phyloP scores from a whole-genome alignment of 2,329 filamentous ascomycete species.

The Diaporthe batatas region DNA sequence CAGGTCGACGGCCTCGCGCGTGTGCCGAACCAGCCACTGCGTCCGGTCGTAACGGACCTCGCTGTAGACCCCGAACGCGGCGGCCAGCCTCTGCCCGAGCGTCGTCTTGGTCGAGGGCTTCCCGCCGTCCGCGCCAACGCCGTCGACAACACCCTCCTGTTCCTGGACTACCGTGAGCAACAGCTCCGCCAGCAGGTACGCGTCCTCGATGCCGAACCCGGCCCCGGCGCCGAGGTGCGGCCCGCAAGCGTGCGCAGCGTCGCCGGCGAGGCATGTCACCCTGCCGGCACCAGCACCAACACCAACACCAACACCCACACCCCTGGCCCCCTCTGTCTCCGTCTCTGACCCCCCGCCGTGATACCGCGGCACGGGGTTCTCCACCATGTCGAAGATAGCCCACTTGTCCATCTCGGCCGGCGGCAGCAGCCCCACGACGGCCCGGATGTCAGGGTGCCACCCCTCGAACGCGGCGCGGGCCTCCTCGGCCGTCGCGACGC shows the following conservation, averaged over 20 bases:
- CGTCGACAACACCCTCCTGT: not conserved
- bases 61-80: conserved; percentile 56
- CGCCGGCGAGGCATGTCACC: conserved; percentile 63
- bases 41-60: conserved; percentile 55
- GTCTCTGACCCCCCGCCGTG: conserved; percentile 51
- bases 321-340: too few species aligned
- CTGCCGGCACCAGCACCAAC: conserved; percentile 44
- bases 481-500: conserved; percentile 56
- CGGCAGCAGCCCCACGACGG: conserved; percentile 59
- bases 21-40: conserved; percentile 59
- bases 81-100: not conserved
- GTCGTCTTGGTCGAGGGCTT: not conserved
- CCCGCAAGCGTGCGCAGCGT: conserved; percentile 68
- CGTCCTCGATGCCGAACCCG: conserved; percentile 69
- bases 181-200: conserved; percentile 57
- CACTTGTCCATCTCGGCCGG: conserved; percentile 63
- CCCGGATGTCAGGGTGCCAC: conserved; percentile 57
- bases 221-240: conserved; percentile 70
- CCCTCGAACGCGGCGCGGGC: conserved; percentile 54
- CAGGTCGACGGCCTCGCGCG: conserved; percentile 54
- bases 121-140: not conserved
- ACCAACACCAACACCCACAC: too few species aligned
- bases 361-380: conserved; percentile 61
- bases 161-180: conserved; percentile 44
- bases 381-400: conserved; percentile 66